phyloP scores from a whole-genome alignment of 2,329 filamentous ascomycete genomes.

The Balansia obtecta region DNA sequence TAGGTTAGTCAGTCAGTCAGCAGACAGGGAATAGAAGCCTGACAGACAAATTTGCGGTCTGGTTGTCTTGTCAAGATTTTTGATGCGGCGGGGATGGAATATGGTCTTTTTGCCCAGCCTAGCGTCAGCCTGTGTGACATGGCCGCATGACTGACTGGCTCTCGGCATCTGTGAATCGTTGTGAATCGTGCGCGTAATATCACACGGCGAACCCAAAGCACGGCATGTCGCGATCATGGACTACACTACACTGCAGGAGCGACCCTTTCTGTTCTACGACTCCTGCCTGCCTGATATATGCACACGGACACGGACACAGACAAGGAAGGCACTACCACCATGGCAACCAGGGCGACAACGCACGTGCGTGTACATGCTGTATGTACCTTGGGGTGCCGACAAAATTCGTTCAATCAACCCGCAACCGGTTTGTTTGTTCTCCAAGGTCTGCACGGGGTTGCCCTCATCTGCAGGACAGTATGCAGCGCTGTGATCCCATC shows the following conservation, averaged over 20 bases:
- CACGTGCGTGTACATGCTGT: no score
- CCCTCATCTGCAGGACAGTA: neutral
- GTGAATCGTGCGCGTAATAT: neutral
- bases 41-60: neutral
- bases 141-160: neutral
- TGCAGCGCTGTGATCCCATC: neutral
- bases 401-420: neutral
- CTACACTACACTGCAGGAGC: no score
- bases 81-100: no score
- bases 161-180: no score
- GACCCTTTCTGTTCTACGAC: no score
- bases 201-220: neutral
- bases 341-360: no score
- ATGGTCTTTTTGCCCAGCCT: no score
- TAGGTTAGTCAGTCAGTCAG: neutral
- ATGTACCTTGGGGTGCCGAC: neutral
- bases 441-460: neutral
- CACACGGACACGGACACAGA: no score
- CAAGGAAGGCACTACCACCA: no score
- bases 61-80: no score
- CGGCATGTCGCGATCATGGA: neutral
- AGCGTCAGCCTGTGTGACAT: neutral
- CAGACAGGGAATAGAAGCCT: neutral
- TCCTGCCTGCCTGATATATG: no score
- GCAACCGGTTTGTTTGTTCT: neutral